phyloP scores from a whole-genome alignment of 2,329 filamentous ascomycete genomes.

The Colletotrichum tofieldiae region DNA sequence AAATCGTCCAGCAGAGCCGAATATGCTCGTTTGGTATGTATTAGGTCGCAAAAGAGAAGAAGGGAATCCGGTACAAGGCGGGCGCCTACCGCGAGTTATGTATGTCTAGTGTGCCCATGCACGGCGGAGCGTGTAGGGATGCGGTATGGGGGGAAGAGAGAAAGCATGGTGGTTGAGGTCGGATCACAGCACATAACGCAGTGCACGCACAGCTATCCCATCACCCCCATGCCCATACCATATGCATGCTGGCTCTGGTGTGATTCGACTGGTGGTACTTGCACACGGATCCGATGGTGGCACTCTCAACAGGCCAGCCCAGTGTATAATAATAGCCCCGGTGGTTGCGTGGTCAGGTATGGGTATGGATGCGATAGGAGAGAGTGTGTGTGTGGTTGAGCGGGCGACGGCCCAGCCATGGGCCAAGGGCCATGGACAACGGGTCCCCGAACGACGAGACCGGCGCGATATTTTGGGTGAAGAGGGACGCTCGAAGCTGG shows the following conservation, averaged over 20 bases:
- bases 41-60: conserved; percentile 59
- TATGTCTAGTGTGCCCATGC: conserved; percentile 51
- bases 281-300: conserved; percentile 34
- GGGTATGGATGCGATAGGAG: conserved; percentile 1
- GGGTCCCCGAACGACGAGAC: conserved; percentile 12
- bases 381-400: conserved; percentile 26
- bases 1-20: conserved; percentile 49
- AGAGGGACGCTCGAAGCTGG: conserved; percentile 16
- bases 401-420: conserved; percentile 31
- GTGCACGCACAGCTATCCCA: conserved; percentile 30
- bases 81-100: conserved; percentile 67
- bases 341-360: conserved; percentile 22
- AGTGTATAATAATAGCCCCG: conserved; percentile 42
- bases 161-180: conserved; percentile 39
- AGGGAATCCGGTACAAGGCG: conserved; percentile 53
- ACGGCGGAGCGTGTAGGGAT: conserved; percentile 36
- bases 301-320: conserved; percentile 26
- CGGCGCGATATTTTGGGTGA: conserved; percentile 21
- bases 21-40: conserved; percentile 52
- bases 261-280: conserved; percentile 41
- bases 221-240: conserved; percentile 32
- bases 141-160: conserved; percentile 10
- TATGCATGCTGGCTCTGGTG: conserved; percentile 42
- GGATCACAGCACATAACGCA: conserved; percentile 42
- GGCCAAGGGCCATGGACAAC: neutral